Evolutionary conservation across 169 alveolate species (phyloP), one percentile per base, ranked within the genome.

Genomic region (Plasmodium sp.): DNA sequence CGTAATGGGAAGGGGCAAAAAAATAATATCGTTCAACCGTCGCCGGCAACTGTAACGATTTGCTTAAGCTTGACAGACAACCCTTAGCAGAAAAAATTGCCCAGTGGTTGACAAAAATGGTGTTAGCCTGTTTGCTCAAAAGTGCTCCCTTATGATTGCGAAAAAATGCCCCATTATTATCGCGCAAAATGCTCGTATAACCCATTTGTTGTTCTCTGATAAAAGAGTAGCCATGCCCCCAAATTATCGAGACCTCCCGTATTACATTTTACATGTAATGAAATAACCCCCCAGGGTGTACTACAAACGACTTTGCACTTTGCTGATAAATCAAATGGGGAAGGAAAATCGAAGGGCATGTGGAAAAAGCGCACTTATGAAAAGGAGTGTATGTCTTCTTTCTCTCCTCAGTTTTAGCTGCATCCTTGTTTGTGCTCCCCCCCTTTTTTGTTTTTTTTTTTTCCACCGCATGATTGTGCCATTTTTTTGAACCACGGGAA

Each of bases 401-500:
- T 67, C 39, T 7, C 6, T 22, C 77, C 33, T 22, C 77, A 31
- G 14, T 22, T 22, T 67, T 67, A 67, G 5, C 39, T 67, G 33
- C 77, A 67, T 27, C 77, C 41, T 27, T 67, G 43, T 22, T 16
- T 56, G 0, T 67, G 39, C 7, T 10, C 77, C n/a, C 43, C 12
- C 7, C n/a, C 39, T 10, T 22, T 67, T 67, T 67, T 67, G n/a
- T 1, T 67, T 27, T 67, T 22, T 67, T 67, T 62, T 67, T 67
- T 67, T 67, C 6, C 33, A 67, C 39, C 31, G 14, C n/a, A 31
- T 67, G n/a, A 67, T 82, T 82, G 33, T 82, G 48, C 71, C 43
- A 54, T 43, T 82, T 82, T 12, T 82, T 56, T 82, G 71, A 82
- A 82, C 18, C 62, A 43, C 56, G 33, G 22, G 12, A 82, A 82